phyloP scores from a whole-genome alignment of 2,329 filamentous ascomycete genomes.

The Neonectria sp. region DNA sequence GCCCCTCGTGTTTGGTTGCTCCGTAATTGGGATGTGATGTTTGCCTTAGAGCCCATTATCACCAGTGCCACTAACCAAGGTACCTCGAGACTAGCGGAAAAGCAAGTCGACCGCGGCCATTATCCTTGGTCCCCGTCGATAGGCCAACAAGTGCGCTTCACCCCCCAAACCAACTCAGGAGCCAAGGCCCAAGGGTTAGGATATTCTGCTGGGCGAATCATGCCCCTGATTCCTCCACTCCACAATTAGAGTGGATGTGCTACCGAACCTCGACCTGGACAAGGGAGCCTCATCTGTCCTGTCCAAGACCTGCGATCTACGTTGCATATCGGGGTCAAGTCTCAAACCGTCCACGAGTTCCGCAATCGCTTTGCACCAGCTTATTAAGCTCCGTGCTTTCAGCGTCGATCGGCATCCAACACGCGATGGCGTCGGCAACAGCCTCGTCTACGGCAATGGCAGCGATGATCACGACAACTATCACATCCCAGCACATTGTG shows the following conservation, averaged over 20 bases:
- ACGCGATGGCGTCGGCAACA: conserved; percentile 28
- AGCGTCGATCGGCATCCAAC: conserved; percentile 41
- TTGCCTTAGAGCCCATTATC: conserved; percentile 22
- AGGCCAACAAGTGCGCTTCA: conserved; percentile 15
- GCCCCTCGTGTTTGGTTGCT: conserved; percentile 18
- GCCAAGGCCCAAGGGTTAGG: conserved; percentile 4
- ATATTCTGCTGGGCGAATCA: conserved; percentile 7
- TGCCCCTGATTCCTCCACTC: conserved; percentile 16
- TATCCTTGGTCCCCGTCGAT: conserved; percentile 13
- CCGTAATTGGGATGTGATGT: conserved; percentile 32
- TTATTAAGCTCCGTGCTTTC: conserved; percentile 12
- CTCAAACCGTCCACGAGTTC: conserved; percentile 26
- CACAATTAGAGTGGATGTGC: conserved; percentile 20
- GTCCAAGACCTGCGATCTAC: conserved; percentile 11
- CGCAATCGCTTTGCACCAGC: conserved; percentile 22
- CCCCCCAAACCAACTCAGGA: conserved; percentile 2
- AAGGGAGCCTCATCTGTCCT: conserved; percentile 1
- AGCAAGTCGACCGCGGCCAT: background rate
- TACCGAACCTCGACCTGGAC: background rate
- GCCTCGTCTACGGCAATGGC: conserved; percentile 15
- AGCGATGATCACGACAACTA: conserved; percentile 16
- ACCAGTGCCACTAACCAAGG: conserved; percentile 10
- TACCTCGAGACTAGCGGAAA: conserved; percentile 17
- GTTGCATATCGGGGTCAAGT: conserved; percentile 34
- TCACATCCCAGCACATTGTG: background rate